Evolutionary conservation across 2,329 filamentous ascomycete genomes (phyloP), one percentile per base, ranked within the genome.

Genomic region (Diaporthe citriasiana): DNA sequence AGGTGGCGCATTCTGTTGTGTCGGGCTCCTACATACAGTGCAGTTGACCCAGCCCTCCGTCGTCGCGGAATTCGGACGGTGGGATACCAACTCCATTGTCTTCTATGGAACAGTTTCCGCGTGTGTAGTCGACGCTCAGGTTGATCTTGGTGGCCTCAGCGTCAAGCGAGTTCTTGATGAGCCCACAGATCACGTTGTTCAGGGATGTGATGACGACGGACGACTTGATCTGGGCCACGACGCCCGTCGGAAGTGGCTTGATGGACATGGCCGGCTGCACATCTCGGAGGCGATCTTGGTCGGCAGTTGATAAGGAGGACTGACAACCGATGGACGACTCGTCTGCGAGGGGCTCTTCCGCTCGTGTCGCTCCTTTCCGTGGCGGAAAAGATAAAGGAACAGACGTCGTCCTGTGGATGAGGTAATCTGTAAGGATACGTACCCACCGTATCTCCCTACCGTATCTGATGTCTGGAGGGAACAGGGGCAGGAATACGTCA

Each of bases 101-200:
- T 79, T 97, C 93, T 7, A 98, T 89, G 0, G 88, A 87, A 82
- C 95, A 98, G 77, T 89, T 91, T 7, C 95, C 96, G 33, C 92
- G 91, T 70, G 84, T 82, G 80, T 94, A 95, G 83, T 98, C 93
- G 30, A 98, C 85, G 0, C 87, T 89, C 71, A 97, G 86, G 70
- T 89, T 89, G 76, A 98, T 84, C 72, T 88, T 93, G 45, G 86
- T 88, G 22, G 95, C 92, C 59, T 85, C 85, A 5, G 95, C 94
- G 85, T 99, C 97, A 17, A 99, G 87, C 0, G 95, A 91, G 81
- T 99, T 99, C 81, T 93, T 91, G 35, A 97, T 78, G 13, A 98
- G 87, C 59, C 93, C 94, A 72, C 91, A 85, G 19, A 94, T 85
- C 6, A 94, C 95, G 35, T 85, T 89, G 78, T 92, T 93, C 42